Percentiles rank a stretch among this genome's conserved stretches.
Evolutionary conservation across 352 stramenopile genomes (phyloP).

Genomic region (Vaucheria bursata): DNA sequence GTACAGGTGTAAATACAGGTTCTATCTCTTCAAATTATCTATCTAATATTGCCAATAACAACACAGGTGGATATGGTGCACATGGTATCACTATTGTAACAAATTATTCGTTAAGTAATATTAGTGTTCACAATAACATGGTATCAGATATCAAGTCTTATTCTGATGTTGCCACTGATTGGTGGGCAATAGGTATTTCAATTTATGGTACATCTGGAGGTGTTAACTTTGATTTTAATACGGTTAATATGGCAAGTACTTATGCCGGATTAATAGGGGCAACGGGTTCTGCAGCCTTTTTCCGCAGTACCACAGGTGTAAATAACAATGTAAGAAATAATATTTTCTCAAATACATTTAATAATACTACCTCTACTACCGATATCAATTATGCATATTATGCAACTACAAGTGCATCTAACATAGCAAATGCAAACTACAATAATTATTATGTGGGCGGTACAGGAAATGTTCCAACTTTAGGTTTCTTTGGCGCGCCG

Average conservation of each 20-base stretch:
- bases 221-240: background rate
- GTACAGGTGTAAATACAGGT: background rate
- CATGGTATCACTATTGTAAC: background rate
- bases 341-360: background rate
- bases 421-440: background rate
- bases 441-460: slow-evolving; percentile 2
- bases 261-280: background rate
- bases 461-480: background rate
- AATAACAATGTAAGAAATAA: slow-evolving; percentile 2
- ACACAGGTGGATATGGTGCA: background rate
- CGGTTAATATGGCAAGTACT: background rate
- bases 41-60: background rate
- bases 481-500: background rate
- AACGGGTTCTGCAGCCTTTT: background rate
- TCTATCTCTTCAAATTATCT: background rate
- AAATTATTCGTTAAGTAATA: background rate
- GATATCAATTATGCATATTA: background rate
- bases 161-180: background rate
- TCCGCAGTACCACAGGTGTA: background rate
- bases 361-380: background rate
- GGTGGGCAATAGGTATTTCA: background rate
- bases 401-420: background rate
- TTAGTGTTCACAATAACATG: background rate
- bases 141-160: background rate
- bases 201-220: background rate